Evolutionary conservation across 176 grass and related monocot genomes (phyloP), one percentile per base, ranked within the genome.

Genomic region (Oryza brachyantha): DNA sequence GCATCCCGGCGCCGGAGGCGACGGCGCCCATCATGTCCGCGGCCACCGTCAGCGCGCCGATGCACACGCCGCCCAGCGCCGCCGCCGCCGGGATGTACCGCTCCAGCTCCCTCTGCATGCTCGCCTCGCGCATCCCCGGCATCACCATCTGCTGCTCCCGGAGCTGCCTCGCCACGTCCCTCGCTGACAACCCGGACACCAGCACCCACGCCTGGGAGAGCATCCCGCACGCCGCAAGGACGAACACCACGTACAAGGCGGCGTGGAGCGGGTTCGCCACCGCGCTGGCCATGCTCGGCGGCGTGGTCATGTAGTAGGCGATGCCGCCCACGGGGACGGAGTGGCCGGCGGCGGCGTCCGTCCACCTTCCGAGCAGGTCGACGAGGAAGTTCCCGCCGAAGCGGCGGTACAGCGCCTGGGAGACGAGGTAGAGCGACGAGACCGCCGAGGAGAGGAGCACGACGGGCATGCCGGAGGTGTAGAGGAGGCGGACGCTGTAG

Each of bases 81-180:
- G 46, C 16, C 46, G 46, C 46, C 46, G 46, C 5, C 46, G 46
- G 46, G 16, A 50, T 50, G 46, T 50, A 50, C 46, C 16, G 46
- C 1, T 50, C 46, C 46, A 50, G 46, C 46, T 50, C 45, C 45
- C 45, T 50, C 45, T 50, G 13, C 45, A 50, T 21, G 45, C 45
- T 50, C 16, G 45, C 45, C 16, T 50, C 45, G 1, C 45, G 45
- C 16, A 50, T 21, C 46, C 16, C 46, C 5, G 82, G 73, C 82
- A 84, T 84, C 50, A 84, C 73, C 82, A 84, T 84, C 76, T 84
- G 72, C 76, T 84, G 82, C 43, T 84, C 73, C 82, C 76, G 65
- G 68, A 84, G 82, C 64, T 63, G 82, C 64, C 68, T 84, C 36
- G 82, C 82, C 27, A 77, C 82, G 61, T 84, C 82, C 29, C 73